A percentile compares a stretch with the other conserved stretches of the same genome.
Conservation (phyloP, 1,284 basidiomycete species). For the Ceratobasidium sp. region DNA sequence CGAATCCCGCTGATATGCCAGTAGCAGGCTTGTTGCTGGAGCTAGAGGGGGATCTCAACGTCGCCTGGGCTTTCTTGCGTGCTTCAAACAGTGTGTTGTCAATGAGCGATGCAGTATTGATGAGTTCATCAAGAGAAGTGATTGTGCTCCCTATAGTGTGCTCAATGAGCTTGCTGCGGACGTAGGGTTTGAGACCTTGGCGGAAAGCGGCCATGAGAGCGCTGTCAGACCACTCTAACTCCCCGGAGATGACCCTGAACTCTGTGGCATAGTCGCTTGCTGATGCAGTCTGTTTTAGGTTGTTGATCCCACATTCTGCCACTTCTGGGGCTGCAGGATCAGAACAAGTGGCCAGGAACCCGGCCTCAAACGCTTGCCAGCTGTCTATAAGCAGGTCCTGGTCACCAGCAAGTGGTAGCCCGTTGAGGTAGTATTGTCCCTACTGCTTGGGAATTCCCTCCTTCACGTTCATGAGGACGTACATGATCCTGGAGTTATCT, state of each 20-base stretch:
- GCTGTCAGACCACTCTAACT: not conserved
- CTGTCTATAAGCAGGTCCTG: not conserved
- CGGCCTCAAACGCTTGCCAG: not conserved
- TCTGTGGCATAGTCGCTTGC: not conserved
- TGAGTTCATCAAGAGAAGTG: not conserved
- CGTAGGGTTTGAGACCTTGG: not conserved
- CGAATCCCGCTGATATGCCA: not conserved
- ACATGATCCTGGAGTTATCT: conserved; percentile 8
- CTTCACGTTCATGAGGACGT: conserved; percentile 18
- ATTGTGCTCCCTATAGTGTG: not conserved
- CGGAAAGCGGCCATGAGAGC: not conserved
- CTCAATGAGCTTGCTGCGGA: not conserved
- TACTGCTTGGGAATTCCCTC: not conserved
- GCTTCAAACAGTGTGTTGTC: conserved; percentile 15
- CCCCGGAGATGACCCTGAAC: not conserved
- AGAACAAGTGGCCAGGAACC: not conserved
- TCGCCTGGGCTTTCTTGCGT: not conserved
- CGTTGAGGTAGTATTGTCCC: conserved; percentile 6
- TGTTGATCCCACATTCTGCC: not conserved
- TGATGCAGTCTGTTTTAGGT: not conserved
- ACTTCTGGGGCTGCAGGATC: not conserved
- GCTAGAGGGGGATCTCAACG: not conserved
- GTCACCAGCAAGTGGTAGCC: not conserved
- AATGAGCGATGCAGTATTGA: not conserved
- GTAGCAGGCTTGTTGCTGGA: not conserved